Evolutionary conservation across 2,329 filamentous ascomycete genomes (phyloP), one percentile per base, ranked within the genome.

Genomic region (Monosporascus ibericus): DNA sequence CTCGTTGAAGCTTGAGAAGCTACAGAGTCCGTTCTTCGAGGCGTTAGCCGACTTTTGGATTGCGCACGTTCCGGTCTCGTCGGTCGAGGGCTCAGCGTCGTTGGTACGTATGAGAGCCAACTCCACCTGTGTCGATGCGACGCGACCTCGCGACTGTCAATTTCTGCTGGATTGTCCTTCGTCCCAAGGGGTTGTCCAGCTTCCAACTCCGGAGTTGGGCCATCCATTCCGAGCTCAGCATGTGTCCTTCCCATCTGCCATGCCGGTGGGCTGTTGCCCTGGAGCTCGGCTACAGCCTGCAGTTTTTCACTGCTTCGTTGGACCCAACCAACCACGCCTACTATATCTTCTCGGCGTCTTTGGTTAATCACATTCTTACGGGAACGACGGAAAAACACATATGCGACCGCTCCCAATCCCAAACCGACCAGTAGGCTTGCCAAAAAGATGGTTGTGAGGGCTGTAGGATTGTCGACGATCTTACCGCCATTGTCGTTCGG

Each of bases 111-210:
- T 17, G 60, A 58, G 53, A 57, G 52, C 59, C 58, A 65, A 36
- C 61, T 63, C 48, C 51, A 57, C 24, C 59, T 52, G 34, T 48
- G 44, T 4, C 48, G 44, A n/a, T 17, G 48, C 20, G 27, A n/a
- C 15, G 48, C 56, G 5, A 42, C 42, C 2, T 25, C 48, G 6
- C 51, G 22, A 34, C 18, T 15, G 8, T 40, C 48, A 7, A 65
- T 53, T 54, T 65, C 63, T 11, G 63, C 63, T 11, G 63, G 63
- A 30, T 65, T 65, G 34, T 60, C 61, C 11, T 51, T 58, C 3
- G 60, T 59, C 2, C 63, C 63, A 2, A 60, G 30, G 9, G 59
- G 53, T 7, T 55, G 25, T 5, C 48, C 52, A 17, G 52, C n/a
- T 0, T 51, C 59, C 17, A 65, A 50, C 25, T 65, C 63, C 2